Percentiles rank a stretch among this genome's conserved stretches.
phyloP scores from a whole-genome alignment of 2,329 filamentous ascomycete species.

The Trichothecium sympodiale region DNA sequence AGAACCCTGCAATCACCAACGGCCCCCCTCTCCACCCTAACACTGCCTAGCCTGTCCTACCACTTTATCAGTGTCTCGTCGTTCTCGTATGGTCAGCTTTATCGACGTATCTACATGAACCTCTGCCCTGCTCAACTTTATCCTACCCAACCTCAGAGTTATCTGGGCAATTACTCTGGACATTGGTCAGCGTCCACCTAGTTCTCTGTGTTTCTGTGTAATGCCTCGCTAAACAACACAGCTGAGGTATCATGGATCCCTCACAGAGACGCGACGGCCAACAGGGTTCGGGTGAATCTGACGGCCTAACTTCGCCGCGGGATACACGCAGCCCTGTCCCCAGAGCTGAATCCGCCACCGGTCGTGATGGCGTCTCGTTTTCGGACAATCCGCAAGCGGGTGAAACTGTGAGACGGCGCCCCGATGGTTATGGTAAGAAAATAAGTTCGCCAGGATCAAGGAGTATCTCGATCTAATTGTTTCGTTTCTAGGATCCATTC shows the following conservation, averaged over 20 bases:
- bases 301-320: constrained; percentile 33
- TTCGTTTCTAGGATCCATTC: constrained; percentile 2
- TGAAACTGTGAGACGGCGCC: constrained; percentile 47
- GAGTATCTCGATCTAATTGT: neutral
- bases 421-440: constrained; percentile 47
- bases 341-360: constrained; percentile 21
- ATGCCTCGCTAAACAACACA: neutral
- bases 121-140: too few relatives aligned
- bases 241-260: constrained; percentile 29
- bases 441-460: neutral
- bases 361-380: constrained; percentile 29
- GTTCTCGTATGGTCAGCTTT: too few relatives aligned
- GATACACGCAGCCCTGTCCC: constrained; percentile 33
- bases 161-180: too few relatives aligned
- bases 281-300: constrained; percentile 25
- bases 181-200: too few relatives aligned
- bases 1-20: too few relatives aligned
- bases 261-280: constrained; percentile 19
- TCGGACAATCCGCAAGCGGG: constrained; percentile 47
- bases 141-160: too few relatives aligned
- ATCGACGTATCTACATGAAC: too few relatives aligned
- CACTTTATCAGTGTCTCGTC: too few relatives aligned
- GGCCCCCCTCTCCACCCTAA: too few relatives aligned
- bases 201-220: too few relatives aligned
- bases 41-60: too few relatives aligned